phyloP scores from a whole-genome alignment of 768 basidiomycete genomes.

The Arthromyces matolae region DNA sequence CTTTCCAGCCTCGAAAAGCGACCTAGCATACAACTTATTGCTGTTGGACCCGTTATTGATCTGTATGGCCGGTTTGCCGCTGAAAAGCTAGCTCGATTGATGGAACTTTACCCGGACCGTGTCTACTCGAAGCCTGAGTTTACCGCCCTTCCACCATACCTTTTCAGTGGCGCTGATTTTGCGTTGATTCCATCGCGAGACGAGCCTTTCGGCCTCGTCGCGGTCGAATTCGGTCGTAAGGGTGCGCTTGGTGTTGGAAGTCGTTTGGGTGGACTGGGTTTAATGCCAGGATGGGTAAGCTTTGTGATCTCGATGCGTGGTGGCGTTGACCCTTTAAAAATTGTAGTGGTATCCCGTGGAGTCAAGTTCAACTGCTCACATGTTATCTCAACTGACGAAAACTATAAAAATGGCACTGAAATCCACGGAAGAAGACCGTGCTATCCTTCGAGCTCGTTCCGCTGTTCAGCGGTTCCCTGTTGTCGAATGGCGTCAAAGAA shows the following conservation, averaged over 20 bases:
- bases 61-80: conserved; percentile 94
- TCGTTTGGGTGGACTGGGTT: conserved; percentile 89
- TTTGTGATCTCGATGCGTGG: background rate
- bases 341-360: conserved; percentile 94
- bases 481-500: conserved; percentile 94
- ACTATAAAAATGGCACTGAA: conserved; percentile 93
- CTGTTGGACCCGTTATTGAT: conserved; percentile 93
- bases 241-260: conserved; percentile 94
- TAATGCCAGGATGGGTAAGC: conserved; percentile 97
- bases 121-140: conserved; percentile 97
- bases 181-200: conserved; percentile 94
- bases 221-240: conserved; percentile 94
- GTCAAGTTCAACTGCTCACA: conserved; percentile 87
- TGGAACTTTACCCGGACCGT: conserved; percentile 93
- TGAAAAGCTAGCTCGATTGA: conserved; percentile 86
- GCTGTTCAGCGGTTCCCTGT: conserved; percentile 97
- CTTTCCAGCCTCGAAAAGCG: conserved; percentile 77
- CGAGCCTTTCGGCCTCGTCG: conserved; percentile 93
- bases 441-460: conserved; percentile 88
- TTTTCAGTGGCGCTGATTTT: conserved; percentile 94
- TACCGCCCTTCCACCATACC: conserved; percentile 86
- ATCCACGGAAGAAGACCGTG: conserved; percentile 87
- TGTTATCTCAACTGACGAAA: conserved; percentile 92
- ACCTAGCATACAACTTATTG: conserved; percentile 79
- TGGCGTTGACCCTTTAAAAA: background rate